Evolutionary conservation across 805 yeast genomes (phyloP), one percentile per base, ranked within the genome.

Genomic region (Candida bentonensis): DNA sequence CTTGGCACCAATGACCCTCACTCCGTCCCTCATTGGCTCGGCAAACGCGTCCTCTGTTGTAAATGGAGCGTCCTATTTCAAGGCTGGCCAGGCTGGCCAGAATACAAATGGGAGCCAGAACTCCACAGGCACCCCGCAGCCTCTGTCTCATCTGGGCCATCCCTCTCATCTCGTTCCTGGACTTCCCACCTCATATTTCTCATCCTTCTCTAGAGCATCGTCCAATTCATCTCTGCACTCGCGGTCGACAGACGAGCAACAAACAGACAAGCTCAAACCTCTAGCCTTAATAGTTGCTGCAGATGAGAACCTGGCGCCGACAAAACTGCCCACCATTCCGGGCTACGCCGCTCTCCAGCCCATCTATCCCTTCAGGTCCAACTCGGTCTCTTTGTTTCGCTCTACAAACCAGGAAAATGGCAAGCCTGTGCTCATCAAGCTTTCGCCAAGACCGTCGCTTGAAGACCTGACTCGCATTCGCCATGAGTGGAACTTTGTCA

Each of bases 391-490:
- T 41, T 48, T 52, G 51, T 52, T 48, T 40, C 40, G 56, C 13
- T 47, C 54, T 2, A 39, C 22, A 5, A 43, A 45, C 21, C 20
- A 39, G 22, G 43, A 36, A 1, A 46, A 50, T 3, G 45, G 36
- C 20, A 44, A 50, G 45, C 48, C 52, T 1, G 53, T 52, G 20
- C 41, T 52, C n/a, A 45, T 52, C 27, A 51, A 49, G 21, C 48
- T 47, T 21, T 51, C 56, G 3, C 45, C 49, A 3, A 39, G 45
- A 13, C 53, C 52, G 2, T 46, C 52, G 9, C 47, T 52, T 7
- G 56, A 52, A 23, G 56, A 51, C 34, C 42, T 52, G 42, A 50
- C 54, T 9, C 42, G 56, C n/a, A 48, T 52, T 5, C 43, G 53
- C 15, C 54, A 51, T 23, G 56, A 52, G 40, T 52, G 56, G 53